Conservation (phyloP, 2,329 filamentous ascomycete species). For the Penicillium sp. region DNA sequence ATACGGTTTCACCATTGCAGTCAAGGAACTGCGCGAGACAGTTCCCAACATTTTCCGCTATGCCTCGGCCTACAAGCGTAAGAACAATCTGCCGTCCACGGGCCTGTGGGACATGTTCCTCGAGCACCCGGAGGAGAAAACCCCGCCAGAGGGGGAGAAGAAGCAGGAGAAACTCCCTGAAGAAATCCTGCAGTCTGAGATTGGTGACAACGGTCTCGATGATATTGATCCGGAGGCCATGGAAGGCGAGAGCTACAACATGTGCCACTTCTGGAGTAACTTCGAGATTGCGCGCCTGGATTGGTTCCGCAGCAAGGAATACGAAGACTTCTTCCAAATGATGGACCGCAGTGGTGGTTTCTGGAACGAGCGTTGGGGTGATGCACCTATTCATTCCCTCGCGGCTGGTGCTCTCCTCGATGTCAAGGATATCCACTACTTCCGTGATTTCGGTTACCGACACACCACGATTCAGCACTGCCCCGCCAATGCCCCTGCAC, state of each 20-base stretch:
- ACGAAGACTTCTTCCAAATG: conserved; percentile 97
- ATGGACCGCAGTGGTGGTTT: conserved; percentile 98
- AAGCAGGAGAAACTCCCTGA: conserved; percentile 69
- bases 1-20: conserved; percentile 96
- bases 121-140: conserved; percentile 52
- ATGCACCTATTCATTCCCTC: conserved; percentile 95
- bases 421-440: conserved; percentile 88
- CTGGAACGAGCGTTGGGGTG: conserved; percentile 99
- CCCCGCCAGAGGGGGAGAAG: conserved; percentile 54
- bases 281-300: conserved; percentile 93
- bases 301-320: conserved; percentile 96
- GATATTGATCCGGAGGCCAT: conserved; percentile 87
- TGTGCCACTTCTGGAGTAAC: conserved; percentile 99
- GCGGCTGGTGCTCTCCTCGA: conserved; percentile 82
- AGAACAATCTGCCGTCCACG: conserved; percentile 82
- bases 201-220: conserved; percentile 63
- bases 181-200: conserved; percentile 72
- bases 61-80: conserved; percentile 93
- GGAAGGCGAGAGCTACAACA: conserved; percentile 98
- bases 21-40: conserved; percentile 95
- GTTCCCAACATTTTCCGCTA: conserved; percentile 99
- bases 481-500: conserved; percentile 85
- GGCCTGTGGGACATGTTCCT: conserved; percentile 99
- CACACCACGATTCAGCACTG: conserved; percentile 99
- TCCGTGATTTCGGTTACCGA: conserved; percentile 96